Conservation (phyloP, 2,329 filamentous ascomycete species). For the Proliferodiscus dingleyae region DNA sequence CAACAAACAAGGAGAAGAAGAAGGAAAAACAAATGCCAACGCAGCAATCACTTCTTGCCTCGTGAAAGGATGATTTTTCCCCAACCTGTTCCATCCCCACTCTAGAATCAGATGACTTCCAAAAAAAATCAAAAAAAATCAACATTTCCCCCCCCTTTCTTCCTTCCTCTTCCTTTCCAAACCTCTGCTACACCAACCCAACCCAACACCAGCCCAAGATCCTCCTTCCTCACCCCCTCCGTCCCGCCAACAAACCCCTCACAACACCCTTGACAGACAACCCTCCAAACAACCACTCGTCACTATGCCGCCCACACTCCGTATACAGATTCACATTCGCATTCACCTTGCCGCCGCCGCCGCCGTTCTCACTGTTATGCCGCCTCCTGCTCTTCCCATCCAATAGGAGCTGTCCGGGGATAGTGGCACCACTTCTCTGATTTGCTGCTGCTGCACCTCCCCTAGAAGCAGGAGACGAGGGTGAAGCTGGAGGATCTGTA, state of each 20-base stretch:
- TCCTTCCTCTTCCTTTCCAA: neutral
- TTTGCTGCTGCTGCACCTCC: too few species aligned
- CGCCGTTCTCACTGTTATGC: slow-evolving; percentile 6
- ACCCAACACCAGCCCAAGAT: slow-evolving; percentile 1
- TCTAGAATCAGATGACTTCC: too few species aligned
- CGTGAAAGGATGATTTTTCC: slow-evolving; percentile 8
- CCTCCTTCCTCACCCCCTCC: slow-evolving; percentile 1
- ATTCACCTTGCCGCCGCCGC: too few species aligned
- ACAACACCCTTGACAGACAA: slow-evolving; percentile 15
- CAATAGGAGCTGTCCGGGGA: neutral
- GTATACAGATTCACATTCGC: slow-evolving; percentile 25
- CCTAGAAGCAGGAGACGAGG: too few species aligned
- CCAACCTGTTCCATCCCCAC: neutral
- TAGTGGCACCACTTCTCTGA: too few species aligned
- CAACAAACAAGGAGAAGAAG: too few species aligned
- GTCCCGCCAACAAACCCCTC: slow-evolving; percentile 7
- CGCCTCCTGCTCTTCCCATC: slow-evolving; percentile 7
- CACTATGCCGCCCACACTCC: slow-evolving; percentile 23
- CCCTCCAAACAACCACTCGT: slow-evolving; percentile 25
- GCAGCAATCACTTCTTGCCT: too few species aligned
- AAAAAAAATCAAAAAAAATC: too few species aligned
- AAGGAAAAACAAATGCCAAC: too few species aligned
- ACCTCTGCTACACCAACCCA: neutral
- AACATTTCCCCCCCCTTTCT: neutral
- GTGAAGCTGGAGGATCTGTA: too few species aligned